Evolutionary conservation across 768 basidiomycete genomes (phyloP), one percentile per base, ranked within the genome.

Genomic region (Boletus insuetus): DNA sequence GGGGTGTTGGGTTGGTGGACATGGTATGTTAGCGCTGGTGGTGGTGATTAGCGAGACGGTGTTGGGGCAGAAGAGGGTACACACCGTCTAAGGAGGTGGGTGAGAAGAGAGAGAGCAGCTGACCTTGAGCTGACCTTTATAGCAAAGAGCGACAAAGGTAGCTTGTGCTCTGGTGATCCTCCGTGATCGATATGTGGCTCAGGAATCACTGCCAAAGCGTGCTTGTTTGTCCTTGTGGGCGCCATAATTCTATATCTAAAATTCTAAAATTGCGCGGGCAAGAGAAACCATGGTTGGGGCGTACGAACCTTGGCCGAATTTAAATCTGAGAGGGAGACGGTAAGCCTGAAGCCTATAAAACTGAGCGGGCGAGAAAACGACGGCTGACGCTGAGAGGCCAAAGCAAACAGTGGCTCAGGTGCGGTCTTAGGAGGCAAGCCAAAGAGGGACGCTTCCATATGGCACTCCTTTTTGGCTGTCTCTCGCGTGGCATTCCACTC

Each of bases 181-280:
- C 66, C 41, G 51, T 54, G 63, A 73, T 71, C 64, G 61, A 66
- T 70, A 63, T 68, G 59, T 67, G 61, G 56, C 60, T 53, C 51
- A 46, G 45, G 20, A 45, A 54, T 46, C 60, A 46, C 54, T 35
- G 73, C 70, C 57, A 73, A 66, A 71, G 69, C 66, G 63, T 67
- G 49, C 52, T 76, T 76, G 76, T 77, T 76, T 76, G 76, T 74
- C 72, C 74, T 71, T 76, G 75, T 76, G 74, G 76, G 75, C 63
- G 74, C 73, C 50, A 38, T 38, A 60, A 64, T 54, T 54, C 54
- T 20, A 54, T 52, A 51, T 56, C 56, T 19, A 17, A 17, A 17
- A 39, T 39, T 39, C n/a, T 35, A 35, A 35, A 35, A 35, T 35
- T 11, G 34, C 4, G 34, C 34, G 14, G 34, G 34, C 14, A 11